These are phyloP conservation scores for Chaetomiaceae sp. DNA, from an alignment of 2,329 filamentous ascomycete species.

Conservation along the genomic window DNA sequence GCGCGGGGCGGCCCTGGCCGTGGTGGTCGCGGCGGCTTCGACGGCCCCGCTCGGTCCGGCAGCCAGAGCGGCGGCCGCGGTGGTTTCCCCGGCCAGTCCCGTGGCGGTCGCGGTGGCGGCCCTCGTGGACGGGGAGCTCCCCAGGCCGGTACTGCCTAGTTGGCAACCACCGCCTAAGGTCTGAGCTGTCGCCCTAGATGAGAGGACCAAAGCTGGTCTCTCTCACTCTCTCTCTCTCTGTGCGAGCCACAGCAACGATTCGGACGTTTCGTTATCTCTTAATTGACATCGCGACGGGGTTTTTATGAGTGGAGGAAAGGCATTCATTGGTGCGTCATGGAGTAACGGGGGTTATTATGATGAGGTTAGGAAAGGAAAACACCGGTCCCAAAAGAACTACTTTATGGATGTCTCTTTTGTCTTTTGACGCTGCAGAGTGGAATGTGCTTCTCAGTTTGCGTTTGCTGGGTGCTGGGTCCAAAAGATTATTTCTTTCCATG, in stretches of 20 bases:
- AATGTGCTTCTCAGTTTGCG: constrained; percentile 1
- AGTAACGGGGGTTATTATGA: constrained; percentile 20
- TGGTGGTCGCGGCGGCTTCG: constrained; percentile 59
- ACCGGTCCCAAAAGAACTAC: constrained; percentile 18
- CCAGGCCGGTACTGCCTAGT: constrained; percentile 49
- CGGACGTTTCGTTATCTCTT: constrained; percentile 9
- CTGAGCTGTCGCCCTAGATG: neutral
- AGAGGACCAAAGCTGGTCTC: constrained; percentile 1
- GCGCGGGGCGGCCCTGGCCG: constrained; percentile 55
- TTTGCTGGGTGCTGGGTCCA: constrained; percentile 9
- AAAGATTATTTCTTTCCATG: constrained; percentile 5
- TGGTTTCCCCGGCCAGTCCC: constrained; percentile 61
- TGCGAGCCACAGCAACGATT: neutral
- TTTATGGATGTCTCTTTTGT: constrained; percentile 13
- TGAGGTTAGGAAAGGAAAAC: constrained; percentile 23
- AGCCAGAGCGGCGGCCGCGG: constrained; percentile 60
- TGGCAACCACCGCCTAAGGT: constrained; percentile 14
- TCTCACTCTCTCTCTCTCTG: too few species aligned
- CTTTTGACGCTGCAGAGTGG: constrained; percentile 5
- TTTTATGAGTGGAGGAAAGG: constrained; percentile 5
- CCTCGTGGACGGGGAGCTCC: constrained; percentile 57
- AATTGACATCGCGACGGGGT: constrained; percentile 5
- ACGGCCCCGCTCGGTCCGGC: constrained; percentile 50
- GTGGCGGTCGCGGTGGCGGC: constrained; percentile 57
- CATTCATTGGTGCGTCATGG: constrained; percentile 23